A percentile compares a stretch with the other conserved stretches of the same genome.
phyloP scores from a whole-genome alignment of 2,329 filamentous ascomycete genomes.

The Ophiostoma himal-ulmi region DNA sequence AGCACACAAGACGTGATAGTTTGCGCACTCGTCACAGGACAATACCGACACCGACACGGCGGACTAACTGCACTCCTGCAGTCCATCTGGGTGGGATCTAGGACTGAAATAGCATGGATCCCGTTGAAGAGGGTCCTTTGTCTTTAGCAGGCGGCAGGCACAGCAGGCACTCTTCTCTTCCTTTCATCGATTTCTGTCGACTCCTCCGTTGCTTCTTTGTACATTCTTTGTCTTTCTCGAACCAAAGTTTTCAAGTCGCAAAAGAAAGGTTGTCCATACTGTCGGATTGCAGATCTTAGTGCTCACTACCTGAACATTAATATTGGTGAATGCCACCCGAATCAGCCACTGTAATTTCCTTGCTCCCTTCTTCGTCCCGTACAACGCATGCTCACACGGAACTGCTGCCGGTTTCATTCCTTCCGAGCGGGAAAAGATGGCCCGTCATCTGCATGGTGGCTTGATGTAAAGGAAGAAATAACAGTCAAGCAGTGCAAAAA shows the following conservation, averaged over 20 bases:
- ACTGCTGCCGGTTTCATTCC: neutral
- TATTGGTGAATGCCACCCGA: neutral
- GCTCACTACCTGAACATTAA: neutral
- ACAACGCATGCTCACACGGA: neutral
- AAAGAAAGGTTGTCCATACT: neutral
- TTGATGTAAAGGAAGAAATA: neutral
- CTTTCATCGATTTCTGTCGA: neutral
- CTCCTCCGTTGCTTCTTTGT: neutral
- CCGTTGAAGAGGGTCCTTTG: neutral
- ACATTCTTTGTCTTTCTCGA: neutral
- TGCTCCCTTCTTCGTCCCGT: neutral
- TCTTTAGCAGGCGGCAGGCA: neutral
- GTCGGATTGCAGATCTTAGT: neutral
- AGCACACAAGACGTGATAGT: neutral
- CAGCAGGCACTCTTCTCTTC: neutral
- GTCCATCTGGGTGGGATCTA: too few relatives aligned
- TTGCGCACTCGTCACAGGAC: neutral
- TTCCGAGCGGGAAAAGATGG: neutral
- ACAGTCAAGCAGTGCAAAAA: neutral
- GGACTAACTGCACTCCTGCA: too few relatives aligned
- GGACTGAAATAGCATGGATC: neutral
- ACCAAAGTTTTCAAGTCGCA: neutral
- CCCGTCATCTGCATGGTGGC: neutral
- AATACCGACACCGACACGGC: too few relatives aligned
- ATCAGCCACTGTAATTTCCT: neutral